These are phyloP conservation scores for Colletotrichum sojae DNA, from an alignment of 2,329 filamentous ascomycete genomes.

Conservation along the genomic window DNA sequence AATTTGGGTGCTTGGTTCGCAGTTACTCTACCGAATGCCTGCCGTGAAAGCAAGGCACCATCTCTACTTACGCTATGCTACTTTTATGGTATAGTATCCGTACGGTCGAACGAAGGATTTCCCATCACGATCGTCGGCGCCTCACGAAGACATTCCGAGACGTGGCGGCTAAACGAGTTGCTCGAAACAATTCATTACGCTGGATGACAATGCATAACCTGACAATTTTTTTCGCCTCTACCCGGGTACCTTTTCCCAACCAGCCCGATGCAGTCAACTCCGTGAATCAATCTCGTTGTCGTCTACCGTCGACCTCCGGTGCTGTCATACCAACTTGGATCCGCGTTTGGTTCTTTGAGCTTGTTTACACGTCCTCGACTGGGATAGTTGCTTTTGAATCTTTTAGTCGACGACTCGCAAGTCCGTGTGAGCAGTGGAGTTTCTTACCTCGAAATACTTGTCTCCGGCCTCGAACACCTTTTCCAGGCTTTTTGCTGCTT, in stretches of 20 bases:
- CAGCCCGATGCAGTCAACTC: neutral
- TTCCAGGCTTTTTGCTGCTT: slow-evolving; percentile 5
- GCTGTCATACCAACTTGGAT: no score
- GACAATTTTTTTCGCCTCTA: neutral
- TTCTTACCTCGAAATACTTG: slow-evolving; percentile 17
- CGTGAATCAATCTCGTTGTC: no score
- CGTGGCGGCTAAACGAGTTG: slow-evolving; percentile 1
- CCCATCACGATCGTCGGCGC: neutral
- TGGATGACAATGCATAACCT: neutral
- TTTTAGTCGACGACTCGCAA: neutral
- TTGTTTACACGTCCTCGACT: slow-evolving; percentile 12
- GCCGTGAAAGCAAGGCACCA: neutral
- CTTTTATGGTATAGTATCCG: no score
- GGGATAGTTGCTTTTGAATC: slow-evolving; percentile 4
- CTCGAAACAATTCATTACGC: neutral
- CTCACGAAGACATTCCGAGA: neutral
- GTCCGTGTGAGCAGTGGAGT: neutral
- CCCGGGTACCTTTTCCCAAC: neutral
- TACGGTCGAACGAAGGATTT: neutral
- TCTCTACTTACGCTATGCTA: neutral
- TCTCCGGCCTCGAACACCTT: slow-evolving; percentile 18
- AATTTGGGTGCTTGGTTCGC: neutral
- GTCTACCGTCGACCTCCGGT: no score
- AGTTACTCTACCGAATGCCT: slow-evolving; percentile 24
- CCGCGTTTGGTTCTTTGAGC: neutral